Evolutionary conservation across 1,139 yeast genomes (phyloP), one percentile per base, ranked within the genome.

Genomic region (Cylindricascospora bacillispora): DNA sequence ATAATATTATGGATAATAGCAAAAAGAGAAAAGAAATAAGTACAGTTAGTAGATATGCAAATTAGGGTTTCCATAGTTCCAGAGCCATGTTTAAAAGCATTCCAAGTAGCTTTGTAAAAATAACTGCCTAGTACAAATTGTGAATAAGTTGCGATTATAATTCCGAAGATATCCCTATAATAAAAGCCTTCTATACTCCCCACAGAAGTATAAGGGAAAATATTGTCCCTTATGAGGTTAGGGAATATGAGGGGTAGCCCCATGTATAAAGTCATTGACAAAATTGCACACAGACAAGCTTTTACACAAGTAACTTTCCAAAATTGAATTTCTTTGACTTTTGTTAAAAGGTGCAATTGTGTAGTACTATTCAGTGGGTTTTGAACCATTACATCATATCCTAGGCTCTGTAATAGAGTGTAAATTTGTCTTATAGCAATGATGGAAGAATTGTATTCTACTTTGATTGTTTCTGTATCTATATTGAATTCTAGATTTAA

Each of bases 41-140:
- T 81, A 18, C 81, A 73, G 29, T 77, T 60, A 0, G 95, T 85
- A 3, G 95, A 83, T 18, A 81, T 63, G 34, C 81, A 74, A 22
- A 92, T 89, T 38, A 92, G 63, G 2, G 86, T 83, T 54, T 92
- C 98, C 98, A 92, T 92, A 13, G 92, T 85, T n/a, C 95, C 94
- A 28, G 79, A 65, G 5, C 73, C 66, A 43, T 79, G 83, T 33
- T 60, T 60, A 12, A 85, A 39, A n/a, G 93, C 77, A 28, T 66
- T 67, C 44, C 57, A 62, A 7, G 92, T 71, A 35, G 81, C 76
- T 29, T 56, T 60, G 51, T 73, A 71, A 46, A 83, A 89, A 22
- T 66, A 63, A 6, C 47, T 1, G 80, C 97, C 37, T 74, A 67
- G 39, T 32, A 33, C 35, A 43, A 80, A 71, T 48, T 82, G 89